Conservation (phyloP, 768 basidiomycete species). For the Mycena olivaceomarginata region DNA sequence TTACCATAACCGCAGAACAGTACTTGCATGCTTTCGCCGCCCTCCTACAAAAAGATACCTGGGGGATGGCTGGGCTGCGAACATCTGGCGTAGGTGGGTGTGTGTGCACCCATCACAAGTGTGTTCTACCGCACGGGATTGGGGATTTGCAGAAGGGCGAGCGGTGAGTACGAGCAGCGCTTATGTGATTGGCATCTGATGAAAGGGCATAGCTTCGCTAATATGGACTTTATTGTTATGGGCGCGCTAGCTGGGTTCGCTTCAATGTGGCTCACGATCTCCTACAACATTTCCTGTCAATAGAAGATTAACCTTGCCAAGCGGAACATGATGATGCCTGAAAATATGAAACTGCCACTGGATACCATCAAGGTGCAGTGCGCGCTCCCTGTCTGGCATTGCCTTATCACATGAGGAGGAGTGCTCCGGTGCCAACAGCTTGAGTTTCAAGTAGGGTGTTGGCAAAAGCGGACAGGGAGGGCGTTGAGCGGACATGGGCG, state of each 20-base stretch:
- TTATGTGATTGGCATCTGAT: neutral
- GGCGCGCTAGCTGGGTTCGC: neutral
- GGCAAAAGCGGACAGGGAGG: slow-evolving; percentile 19
- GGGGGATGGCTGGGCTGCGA: neutral
- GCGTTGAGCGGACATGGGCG: neutral
- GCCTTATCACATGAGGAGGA: neutral
- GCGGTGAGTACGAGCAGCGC: too few relatives aligned
- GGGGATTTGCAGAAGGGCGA: slow-evolving; percentile 11
- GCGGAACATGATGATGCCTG: neutral
- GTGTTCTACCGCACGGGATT: neutral
- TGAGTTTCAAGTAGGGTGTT: neutral
- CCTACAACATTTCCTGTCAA: neutral
- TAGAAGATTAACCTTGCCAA: neutral
- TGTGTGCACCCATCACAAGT: neutral
- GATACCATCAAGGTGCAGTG: neutral
- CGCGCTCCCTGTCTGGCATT: slow-evolving; percentile 7
- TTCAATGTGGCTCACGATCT: neutral
- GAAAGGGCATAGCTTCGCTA: neutral
- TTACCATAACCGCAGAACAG: too few relatives aligned
- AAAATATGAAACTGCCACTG: neutral
- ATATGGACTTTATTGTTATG: neutral
- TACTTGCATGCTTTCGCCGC: too few relatives aligned
- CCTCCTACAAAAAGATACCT: neutral
- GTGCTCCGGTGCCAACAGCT: neutral
- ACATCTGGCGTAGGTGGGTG: neutral